Evolutionary conservation across 257 asterid genomes (phyloP).

Genomic region (Fraxinus pennsylvanica): DNA sequence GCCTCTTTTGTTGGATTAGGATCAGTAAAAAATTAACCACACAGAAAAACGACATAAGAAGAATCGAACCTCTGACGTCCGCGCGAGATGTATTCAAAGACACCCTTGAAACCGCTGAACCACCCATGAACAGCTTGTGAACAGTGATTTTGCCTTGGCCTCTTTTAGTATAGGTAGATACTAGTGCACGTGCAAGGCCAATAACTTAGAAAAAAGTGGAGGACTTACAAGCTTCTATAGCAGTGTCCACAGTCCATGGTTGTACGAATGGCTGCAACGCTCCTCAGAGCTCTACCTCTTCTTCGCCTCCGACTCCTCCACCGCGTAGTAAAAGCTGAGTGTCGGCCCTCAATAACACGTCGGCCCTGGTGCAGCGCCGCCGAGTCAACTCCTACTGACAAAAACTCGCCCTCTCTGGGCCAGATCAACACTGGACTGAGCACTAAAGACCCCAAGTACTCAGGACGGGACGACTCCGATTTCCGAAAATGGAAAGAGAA

Average conservation of each 20-base stretch:
- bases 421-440: slow-evolving; percentile 17
- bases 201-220: no score
- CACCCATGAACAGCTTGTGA: no score
- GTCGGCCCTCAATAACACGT: slow-evolving; percentile 33
- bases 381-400: slow-evolving; percentile 36
- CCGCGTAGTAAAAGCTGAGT: no score
- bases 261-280: slow-evolving; percentile 61
- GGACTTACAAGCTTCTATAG: not conserved
- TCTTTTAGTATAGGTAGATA: no score
- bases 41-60: no score
- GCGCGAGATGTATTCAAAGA: no score
- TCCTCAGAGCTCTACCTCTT: slow-evolving; percentile 50
- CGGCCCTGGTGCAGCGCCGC: slow-evolving; percentile 45
- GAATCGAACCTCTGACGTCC: no score
- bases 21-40: no score
- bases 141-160: no score
- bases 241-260: not conserved
- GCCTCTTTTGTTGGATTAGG: no score
- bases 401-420: slow-evolving; percentile 23
- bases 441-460: slow-evolving; percentile 35
- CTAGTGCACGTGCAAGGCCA: no score
- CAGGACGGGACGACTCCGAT: slow-evolving; percentile 47
- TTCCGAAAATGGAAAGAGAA: slow-evolving; percentile 63
- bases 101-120: no score
- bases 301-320: slow-evolving; percentile 41